phyloP scores from a whole-genome alignment of 2,329 filamentous ascomycete species.

The Colletotrichum higginsianum region DNA sequence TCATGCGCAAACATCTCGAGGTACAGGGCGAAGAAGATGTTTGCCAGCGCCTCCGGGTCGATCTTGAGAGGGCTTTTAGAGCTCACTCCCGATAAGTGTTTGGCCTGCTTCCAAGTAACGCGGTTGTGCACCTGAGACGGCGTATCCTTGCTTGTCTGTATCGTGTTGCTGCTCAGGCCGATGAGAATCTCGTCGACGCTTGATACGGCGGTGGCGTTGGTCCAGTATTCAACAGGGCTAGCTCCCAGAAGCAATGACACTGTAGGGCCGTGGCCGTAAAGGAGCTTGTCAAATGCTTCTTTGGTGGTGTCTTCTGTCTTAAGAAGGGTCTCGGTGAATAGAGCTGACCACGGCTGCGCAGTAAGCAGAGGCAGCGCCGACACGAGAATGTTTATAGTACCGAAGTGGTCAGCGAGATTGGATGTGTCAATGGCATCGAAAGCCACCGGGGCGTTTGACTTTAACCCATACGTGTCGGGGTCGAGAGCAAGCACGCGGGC shows the following conservation, averaged over 20 bases:
- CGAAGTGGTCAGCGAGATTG: conserved; percentile 58
- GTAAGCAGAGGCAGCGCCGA: conserved; percentile 64
- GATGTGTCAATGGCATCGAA: conserved; percentile 73
- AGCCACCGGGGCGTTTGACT: conserved; percentile 52
- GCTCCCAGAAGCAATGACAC: conserved; percentile 67
- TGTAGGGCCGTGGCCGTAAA: conserved; percentile 63
- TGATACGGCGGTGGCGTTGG: conserved; percentile 60
- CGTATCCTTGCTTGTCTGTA: conserved; percentile 9
- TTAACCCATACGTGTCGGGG: conserved; percentile 55
- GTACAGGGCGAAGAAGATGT: conserved; percentile 59
- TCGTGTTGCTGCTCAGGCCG: conserved; percentile 32
- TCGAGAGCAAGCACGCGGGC: conserved; percentile 59
- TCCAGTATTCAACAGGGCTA: conserved; percentile 64
- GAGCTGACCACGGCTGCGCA: conserved; percentile 57
- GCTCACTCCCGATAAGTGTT: conserved; percentile 49
- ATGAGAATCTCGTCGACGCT: conserved; percentile 57
- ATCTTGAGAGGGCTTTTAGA: conserved; percentile 49
- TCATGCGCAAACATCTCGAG: conserved; percentile 61
- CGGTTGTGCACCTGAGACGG: conserved; percentile 47
- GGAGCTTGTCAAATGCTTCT: conserved; percentile 55
- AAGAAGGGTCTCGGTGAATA: conserved; percentile 56
- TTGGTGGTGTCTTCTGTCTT: conserved; percentile 46
- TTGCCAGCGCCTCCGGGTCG: conserved; percentile 55
- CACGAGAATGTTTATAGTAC: conserved; percentile 56
- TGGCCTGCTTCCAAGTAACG: conserved; percentile 55